phyloP scores from a whole-genome alignment of 2,329 filamentous ascomycete genomes.

The Phaeomoniella chlamydospora region DNA sequence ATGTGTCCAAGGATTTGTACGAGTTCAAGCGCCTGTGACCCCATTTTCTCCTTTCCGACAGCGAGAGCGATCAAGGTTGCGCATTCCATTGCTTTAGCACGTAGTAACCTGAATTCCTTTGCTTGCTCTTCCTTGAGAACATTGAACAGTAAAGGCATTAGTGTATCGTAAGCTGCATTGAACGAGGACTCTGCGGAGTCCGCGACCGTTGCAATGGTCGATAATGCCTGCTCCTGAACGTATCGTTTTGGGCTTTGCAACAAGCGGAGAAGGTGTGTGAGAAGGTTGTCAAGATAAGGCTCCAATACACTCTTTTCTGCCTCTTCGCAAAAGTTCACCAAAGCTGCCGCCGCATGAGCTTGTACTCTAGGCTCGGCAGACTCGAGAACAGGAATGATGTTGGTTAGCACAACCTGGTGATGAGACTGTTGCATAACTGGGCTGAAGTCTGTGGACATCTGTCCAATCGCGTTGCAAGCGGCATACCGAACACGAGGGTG shows the following conservation, averaged over 20 bases:
- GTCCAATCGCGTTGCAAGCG: slow-evolving; percentile 93
- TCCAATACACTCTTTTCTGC: slow-evolving; percentile 84
- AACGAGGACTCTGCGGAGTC: slow-evolving; percentile 94
- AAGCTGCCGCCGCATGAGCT: slow-evolving; percentile 89
- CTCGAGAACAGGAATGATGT: slow-evolving; percentile 82
- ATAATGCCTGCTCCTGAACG: slow-evolving; percentile 93
- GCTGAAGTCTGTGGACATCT: slow-evolving; percentile 99
- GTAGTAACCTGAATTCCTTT: slow-evolving; percentile 79
- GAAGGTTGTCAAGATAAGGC: slow-evolving; percentile 78
- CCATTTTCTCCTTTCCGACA: slow-evolving; percentile 86
- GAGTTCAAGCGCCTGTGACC: slow-evolving; percentile 69
- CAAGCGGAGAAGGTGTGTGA: slow-evolving; percentile 73
- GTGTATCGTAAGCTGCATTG: slow-evolving; percentile 81
- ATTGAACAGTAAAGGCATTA: slow-evolving; percentile 89
- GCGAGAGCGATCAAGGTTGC: slow-evolving; percentile 87
- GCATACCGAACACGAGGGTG: slow-evolving; percentile 95
- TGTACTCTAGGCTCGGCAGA: slow-evolving; percentile 88
- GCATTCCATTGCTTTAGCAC: slow-evolving; percentile 98
- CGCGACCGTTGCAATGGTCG: slow-evolving; percentile 96
- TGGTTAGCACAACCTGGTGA: slow-evolving; percentile 71
- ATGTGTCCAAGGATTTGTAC: slow-evolving; percentile 80
- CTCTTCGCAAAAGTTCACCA: slow-evolving; percentile 98
- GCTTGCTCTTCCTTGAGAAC: slow-evolving; percentile 81
- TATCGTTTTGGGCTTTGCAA: slow-evolving; percentile 87
- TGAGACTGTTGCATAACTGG: slow-evolving; percentile 96